Evolutionary conservation across 2,329 filamentous ascomycete genomes (phyloP).

Genomic region (Massarina eburnea): DNA sequence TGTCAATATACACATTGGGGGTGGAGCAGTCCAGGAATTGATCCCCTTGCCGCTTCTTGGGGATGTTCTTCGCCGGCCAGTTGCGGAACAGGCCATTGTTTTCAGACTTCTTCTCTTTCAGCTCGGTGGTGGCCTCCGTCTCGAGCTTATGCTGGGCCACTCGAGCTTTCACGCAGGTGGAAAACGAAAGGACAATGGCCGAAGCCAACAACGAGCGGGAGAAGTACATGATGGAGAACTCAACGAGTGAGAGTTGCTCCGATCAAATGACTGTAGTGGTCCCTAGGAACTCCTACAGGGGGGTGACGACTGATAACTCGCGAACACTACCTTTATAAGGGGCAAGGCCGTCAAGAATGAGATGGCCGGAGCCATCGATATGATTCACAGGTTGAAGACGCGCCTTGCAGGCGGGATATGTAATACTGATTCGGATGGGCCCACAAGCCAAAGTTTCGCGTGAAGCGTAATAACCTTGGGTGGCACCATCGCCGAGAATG

Average conservation of each 20-base stretch:
- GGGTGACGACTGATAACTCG: conserved; percentile 16
- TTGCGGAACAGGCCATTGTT: conserved; percentile 1
- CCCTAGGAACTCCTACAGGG: conserved; percentile 16
- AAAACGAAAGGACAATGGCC: conserved; percentile 34
- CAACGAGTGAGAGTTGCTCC: conserved; percentile 36
- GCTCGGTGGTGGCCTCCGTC: conserved; percentile 1
- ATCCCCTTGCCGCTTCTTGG: conserved; percentile 23
- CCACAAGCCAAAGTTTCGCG: conserved; percentile 28
- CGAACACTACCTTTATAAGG: conserved; percentile 32
- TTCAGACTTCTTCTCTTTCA: conserved; percentile 6
- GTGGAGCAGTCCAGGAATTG: conserved; percentile 20
- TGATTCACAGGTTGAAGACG: conserved; percentile 32
- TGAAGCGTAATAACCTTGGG: conserved; percentile 31
- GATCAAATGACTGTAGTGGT: conserved; percentile 21
- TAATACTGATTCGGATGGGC: conserved; percentile 27
- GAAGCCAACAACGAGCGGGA: conserved; percentile 34
- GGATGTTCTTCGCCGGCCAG: conserved; percentile 8
- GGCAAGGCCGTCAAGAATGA: conserved; percentile 11
- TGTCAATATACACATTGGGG: conserved; percentile 16
- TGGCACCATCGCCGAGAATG: conserved; percentile 30
- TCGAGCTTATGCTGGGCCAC: conserved; percentile 17
- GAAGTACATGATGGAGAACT: conserved; percentile 39
- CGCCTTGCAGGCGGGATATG: conserved; percentile 39
- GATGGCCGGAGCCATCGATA: conserved; percentile 27
- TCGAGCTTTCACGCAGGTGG: conserved; percentile 17